Percentiles rank a stretch among this genome's conserved stretches.
Conservation (phyloP, 148 eudicot species). For the Selenicereus undatus region DNA sequence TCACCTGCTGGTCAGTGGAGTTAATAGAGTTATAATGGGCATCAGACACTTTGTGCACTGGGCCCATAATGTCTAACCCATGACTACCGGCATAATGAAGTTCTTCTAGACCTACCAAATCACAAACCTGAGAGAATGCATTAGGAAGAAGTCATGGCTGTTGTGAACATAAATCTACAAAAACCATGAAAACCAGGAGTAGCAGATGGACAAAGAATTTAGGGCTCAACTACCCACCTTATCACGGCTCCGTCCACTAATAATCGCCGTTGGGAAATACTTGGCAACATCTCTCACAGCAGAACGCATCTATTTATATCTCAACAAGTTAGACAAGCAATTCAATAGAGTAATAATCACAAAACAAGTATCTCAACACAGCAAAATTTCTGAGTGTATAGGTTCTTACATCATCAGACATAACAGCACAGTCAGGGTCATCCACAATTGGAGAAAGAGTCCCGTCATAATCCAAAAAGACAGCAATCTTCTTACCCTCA, state of each 20-base stretch:
- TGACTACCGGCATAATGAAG: slow-evolving; percentile 94
- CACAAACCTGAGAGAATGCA: slow-evolving; percentile 48
- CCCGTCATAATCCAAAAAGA: slow-evolving; percentile 88
- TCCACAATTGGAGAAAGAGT: slow-evolving; percentile 87
- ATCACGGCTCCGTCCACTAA: slow-evolving; percentile 85
- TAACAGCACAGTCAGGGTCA: slow-evolving; percentile 85
- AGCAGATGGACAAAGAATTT: neutral
- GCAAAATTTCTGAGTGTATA: neutral
- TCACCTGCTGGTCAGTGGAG: slow-evolving; percentile 55
- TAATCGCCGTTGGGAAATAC: slow-evolving; percentile 72
- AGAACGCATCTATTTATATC: slow-evolving; percentile 55
- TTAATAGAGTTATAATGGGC: slow-evolving; percentile 29
- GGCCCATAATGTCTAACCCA: slow-evolving; percentile 89
- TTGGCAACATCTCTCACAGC: slow-evolving; percentile 61
- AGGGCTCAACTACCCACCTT: slow-evolving; percentile 33
- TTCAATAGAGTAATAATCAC: neutral
- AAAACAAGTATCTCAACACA: neutral
- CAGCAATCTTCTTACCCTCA: slow-evolving; percentile 53
- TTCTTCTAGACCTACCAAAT: slow-evolving; percentile 69
- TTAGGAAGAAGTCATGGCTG: neutral
- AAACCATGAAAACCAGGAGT: neutral
- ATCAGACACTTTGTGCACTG: slow-evolving; percentile 32
- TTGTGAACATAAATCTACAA: neutral
- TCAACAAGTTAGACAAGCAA: neutral
- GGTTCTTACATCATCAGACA: slow-evolving; percentile 52